Evolutionary conservation across 2,329 filamentous ascomycete species (phyloP).

Genomic region (Leptographium galeiforme): DNA sequence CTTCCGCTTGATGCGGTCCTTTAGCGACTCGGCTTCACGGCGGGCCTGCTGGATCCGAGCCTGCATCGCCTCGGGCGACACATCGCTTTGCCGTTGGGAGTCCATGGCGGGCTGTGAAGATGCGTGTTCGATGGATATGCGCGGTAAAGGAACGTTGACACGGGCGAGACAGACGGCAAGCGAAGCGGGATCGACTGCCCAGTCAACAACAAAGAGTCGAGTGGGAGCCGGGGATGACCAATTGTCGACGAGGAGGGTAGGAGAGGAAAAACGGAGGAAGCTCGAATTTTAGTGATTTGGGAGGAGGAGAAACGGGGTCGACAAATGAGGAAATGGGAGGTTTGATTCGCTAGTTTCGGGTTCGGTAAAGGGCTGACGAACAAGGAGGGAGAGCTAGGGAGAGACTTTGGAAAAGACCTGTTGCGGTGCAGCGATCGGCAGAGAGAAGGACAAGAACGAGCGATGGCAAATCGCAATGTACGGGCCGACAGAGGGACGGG

Average conservation of each 20-base stretch:
- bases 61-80: constrained; percentile 72
- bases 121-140: background rate
- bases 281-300: background rate
- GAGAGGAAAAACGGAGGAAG: background rate
- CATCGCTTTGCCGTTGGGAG: constrained; percentile 44
- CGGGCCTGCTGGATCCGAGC: constrained; percentile 83
- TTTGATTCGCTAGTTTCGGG: constrained; percentile 1
- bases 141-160: background rate
- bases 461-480: background rate
- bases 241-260: background rate
- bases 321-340: background rate
- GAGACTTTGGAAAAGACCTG: background rate
- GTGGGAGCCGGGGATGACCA: background rate
- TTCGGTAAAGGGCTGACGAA: background rate
- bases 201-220: background rate
- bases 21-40: constrained; percentile 93
- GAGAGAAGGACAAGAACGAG: background rate
- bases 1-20: constrained; percentile 98
- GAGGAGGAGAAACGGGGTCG: background rate
- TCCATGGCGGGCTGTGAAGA: constrained; percentile 29
- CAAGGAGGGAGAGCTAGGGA: background rate
- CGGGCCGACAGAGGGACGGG: background rate
- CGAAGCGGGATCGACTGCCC: background rate
- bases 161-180: background rate
- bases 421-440: background rate